Evolutionary conservation across 768 basidiomycete species (phyloP).

Genomic region (Erythrobasidium yunnanense): DNA sequence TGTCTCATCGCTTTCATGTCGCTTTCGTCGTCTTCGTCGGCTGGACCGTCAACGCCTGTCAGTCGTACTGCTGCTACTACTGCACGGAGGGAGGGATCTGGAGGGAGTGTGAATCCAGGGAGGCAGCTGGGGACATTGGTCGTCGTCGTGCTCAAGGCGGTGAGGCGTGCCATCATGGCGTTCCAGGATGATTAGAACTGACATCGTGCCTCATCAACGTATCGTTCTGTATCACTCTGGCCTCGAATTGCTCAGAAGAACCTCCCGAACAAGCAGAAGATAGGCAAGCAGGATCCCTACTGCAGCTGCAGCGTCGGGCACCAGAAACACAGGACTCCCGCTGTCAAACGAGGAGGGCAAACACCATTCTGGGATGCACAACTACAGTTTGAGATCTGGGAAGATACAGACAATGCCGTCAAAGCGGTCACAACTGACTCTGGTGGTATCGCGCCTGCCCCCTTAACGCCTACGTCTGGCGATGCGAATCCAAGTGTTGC

Average conservation of each 20-base stretch:
- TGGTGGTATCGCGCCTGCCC: slow-evolving; percentile 45
- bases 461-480: slow-evolving; percentile 36
- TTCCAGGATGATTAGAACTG: not conserved
- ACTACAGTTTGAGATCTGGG: slow-evolving; percentile 64
- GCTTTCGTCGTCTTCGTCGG: too few relatives aligned
- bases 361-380: slow-evolving; percentile 90
- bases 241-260: slow-evolving; percentile 25
- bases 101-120: not conserved
- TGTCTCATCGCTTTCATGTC: too few relatives aligned
- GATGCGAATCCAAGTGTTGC: slow-evolving; percentile 33
- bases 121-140: slow-evolving; percentile 63
- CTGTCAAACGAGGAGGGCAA: slow-evolving; percentile 78
- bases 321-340: slow-evolving; percentile 56
- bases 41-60: too few relatives aligned
- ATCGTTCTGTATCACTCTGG: not conserved
- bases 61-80: too few relatives aligned
- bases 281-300: slow-evolving; percentile 80
- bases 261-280: slow-evolving; percentile 44
- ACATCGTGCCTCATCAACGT: slow-evolving; percentile 29
- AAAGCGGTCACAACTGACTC: slow-evolving; percentile 34
- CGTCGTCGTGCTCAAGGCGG: slow-evolving; percentile 76
- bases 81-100: too few relatives aligned
- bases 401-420: slow-evolving; percentile 44
- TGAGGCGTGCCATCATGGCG: slow-evolving; percentile 45
- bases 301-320: slow-evolving; percentile 57